These are phyloP conservation scores for Trematosphaeria pertusa DNA, from an alignment of 2,329 filamentous ascomycete species.

Conservation along the genomic window DNA sequence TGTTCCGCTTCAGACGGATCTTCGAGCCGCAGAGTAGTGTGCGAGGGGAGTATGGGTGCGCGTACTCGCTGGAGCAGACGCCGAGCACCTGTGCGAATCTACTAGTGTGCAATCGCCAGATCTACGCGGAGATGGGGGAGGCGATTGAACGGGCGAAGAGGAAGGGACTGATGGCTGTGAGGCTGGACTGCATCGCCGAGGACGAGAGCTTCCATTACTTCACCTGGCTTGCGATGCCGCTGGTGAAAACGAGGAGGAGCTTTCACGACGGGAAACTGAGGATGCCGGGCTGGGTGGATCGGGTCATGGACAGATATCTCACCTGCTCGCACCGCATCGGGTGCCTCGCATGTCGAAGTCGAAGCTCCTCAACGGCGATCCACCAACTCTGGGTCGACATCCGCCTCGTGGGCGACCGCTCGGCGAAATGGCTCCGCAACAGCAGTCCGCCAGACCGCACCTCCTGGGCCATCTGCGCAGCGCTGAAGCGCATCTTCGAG, in stretches of 20 bases:
- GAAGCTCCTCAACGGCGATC: constrained; percentile 23
- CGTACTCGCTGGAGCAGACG: constrained; percentile 26
- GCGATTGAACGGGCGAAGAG: constrained; percentile 25
- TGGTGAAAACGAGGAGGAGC: constrained; percentile 28
- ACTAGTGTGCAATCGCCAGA: constrained; percentile 36
- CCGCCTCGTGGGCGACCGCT: constrained; percentile 29
- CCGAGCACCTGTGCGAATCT: constrained; percentile 40
- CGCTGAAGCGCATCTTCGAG: constrained; percentile 37
- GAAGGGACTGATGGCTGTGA: constrained; percentile 23
- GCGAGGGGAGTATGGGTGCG: constrained; percentile 33
- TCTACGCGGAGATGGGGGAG: constrained; percentile 38
- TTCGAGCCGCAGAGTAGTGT: constrained; percentile 22
- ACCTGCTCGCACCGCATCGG: constrained; percentile 12
- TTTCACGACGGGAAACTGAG: constrained; percentile 8
- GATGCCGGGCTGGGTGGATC: constrained; percentile 26
- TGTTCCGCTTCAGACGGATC: constrained; percentile 22
- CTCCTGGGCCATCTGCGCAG: constrained; percentile 45
- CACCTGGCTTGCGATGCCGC: constrained; percentile 37
- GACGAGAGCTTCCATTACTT: constrained; percentile 40
- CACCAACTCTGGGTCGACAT: constrained; percentile 40
- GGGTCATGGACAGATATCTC: constrained; percentile 15
- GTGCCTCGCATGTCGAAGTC: constrained; percentile 1
- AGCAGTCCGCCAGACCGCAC: constrained; percentile 30
- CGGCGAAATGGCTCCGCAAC: constrained; percentile 25
- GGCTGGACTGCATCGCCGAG: constrained; percentile 40